These are phyloP conservation scores for Collybiopsis confluens DNA, from an alignment of 768 basidiomycete genomes.

Conservation along the genomic window DNA sequence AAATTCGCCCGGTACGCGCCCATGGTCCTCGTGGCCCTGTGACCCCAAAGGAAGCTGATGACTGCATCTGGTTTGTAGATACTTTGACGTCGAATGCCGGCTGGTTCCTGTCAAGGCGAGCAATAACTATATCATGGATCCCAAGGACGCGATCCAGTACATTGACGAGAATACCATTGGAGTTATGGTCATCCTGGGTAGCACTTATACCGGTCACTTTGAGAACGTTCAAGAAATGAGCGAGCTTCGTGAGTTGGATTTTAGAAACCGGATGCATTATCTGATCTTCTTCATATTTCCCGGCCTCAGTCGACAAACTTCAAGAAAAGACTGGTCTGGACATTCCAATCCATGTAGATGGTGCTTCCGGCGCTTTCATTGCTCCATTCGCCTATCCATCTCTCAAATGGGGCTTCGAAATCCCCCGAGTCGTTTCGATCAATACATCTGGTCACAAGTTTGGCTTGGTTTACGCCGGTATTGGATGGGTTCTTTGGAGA, in stretches of 20 bases:
- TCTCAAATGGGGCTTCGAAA: conserved; percentile 54
- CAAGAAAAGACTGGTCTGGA: conserved; percentile 50
- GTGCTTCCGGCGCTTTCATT: conserved; percentile 58
- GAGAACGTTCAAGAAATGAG: conserved; percentile 57
- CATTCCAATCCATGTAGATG: conserved; percentile 68
- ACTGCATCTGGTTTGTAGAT: conserved; percentile 29
- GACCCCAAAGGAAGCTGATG: too few species aligned
- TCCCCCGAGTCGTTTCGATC: conserved; percentile 51
- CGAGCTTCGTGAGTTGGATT: conserved; percentile 15
- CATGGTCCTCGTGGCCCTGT: neutral
- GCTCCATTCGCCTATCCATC: conserved; percentile 60
- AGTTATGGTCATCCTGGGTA: conserved; percentile 52
- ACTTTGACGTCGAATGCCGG: conserved; percentile 61
- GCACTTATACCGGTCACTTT: conserved; percentile 61
- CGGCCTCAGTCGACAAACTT: conserved; percentile 43
- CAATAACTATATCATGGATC: conserved; percentile 50
- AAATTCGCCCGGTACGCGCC: conserved; percentile 50
- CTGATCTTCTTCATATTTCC: neutral
- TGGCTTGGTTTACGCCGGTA: conserved; percentile 44
- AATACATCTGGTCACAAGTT: conserved; percentile 60
- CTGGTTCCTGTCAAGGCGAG: conserved; percentile 40
- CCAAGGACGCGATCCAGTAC: conserved; percentile 50
- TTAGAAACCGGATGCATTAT: too few species aligned
- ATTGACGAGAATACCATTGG: conserved; percentile 73
- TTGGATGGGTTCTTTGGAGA: conserved; percentile 64